Evolutionary conservation across 805 yeast species (phyloP).

Genomic region (Wickerhamiella vanderwaltii): DNA sequence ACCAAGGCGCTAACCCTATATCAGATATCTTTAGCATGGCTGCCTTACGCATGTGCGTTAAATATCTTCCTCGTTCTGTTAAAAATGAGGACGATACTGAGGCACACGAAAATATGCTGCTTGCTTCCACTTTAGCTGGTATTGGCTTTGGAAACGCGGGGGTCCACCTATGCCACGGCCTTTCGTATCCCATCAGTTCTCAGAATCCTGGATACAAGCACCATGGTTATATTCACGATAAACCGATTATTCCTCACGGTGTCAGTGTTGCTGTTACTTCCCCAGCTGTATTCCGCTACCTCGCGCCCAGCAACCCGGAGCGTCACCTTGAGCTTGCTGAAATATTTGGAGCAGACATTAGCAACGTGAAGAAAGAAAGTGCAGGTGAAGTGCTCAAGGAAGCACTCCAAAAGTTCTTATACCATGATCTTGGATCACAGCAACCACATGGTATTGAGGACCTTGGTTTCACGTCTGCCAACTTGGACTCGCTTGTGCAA

Average conservation of each 20-base stretch:
- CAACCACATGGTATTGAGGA: conserved; percentile 30
- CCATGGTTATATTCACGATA: conserved; percentile 30
- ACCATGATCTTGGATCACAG: conserved; percentile 25
- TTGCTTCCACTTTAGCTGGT: conserved; percentile 37
- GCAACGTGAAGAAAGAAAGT: conserved; percentile 27
- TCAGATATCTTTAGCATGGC: conserved; percentile 35
- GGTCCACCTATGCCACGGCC: conserved; percentile 34
- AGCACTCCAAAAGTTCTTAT: conserved; percentile 27
- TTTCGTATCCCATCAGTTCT: conserved; percentile 31
- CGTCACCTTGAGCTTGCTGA: conserved; percentile 30
- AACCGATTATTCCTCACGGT: conserved; percentile 35
- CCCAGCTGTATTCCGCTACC: conserved; percentile 33
- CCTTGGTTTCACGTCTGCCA: conserved; percentile 27
- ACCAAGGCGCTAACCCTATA: conserved; percentile 36
- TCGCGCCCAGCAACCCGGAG: conserved; percentile 31
- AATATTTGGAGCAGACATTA: conserved; percentile 28
- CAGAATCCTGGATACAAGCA: conserved; percentile 30
- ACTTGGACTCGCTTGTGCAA: conserved; percentile 28
- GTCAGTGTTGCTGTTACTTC: conserved; percentile 35
- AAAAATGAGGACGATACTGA: conserved; percentile 31
- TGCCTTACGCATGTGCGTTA: conserved; percentile 31
- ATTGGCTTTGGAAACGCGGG: conserved; percentile 38
- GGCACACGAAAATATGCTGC: conserved; percentile 34
- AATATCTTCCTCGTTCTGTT: conserved; percentile 32
- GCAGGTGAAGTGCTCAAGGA: conserved; percentile 32